Evolutionary conservation across 2,329 filamentous ascomycete species (phyloP).

Genomic region (Apiospora rasikravindrae): DNA sequence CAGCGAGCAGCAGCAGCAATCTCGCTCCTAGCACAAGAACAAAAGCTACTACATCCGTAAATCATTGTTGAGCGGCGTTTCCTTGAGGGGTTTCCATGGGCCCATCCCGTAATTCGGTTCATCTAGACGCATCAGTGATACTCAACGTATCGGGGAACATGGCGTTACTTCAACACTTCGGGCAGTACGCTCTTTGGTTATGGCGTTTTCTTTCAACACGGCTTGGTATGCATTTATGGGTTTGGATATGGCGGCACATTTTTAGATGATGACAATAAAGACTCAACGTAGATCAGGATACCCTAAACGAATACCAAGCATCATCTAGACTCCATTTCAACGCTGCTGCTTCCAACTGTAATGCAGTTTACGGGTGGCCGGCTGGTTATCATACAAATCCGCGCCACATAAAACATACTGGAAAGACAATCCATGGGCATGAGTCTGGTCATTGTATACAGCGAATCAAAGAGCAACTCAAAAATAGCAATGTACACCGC

Average conservation of each 20-base stretch:
- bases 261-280: neutral
- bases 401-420: neutral
- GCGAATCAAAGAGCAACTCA: constrained; percentile 2
- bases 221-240: neutral
- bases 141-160: constrained; percentile 24
- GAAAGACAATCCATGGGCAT: neutral
- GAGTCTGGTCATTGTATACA: neutral
- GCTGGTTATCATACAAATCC: neutral
- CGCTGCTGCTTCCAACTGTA: neutral
- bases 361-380: neutral
- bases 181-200: neutral
- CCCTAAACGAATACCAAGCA: neutral
- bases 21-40: neutral
- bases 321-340: neutral
- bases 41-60: neutral
- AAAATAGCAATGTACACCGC: neutral
- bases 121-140: constrained; percentile 21
- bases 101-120: neutral
- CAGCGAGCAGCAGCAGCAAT: constrained; percentile 11
- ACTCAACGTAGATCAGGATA: constrained; percentile 11
- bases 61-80: neutral
- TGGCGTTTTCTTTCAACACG: neutral
- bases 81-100: neutral
- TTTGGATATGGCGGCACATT: neutral
- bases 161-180: constrained; percentile 8